Evolutionary conservation across 352 stramenopile genomes (phyloP).

Genomic region (Globisporangium radiosum): DNA sequence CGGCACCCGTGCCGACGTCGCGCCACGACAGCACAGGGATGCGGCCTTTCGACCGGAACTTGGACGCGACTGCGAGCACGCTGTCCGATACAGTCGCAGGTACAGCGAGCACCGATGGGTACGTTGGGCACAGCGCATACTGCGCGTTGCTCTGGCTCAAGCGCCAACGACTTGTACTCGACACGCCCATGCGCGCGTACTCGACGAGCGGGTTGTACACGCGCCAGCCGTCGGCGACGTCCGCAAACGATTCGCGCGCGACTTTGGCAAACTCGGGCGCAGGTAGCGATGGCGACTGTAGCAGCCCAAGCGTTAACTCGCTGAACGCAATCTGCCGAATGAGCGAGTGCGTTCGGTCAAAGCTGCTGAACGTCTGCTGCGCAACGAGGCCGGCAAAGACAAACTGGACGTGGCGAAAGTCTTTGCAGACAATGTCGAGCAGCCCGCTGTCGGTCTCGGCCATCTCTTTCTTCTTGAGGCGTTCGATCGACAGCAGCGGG

Average conservation of each 20-base stretch:
- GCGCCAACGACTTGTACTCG: constrained; percentile 49
- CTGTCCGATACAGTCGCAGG: constrained; percentile 56
- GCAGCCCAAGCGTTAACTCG: constrained; percentile 26
- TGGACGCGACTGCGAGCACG: constrained; percentile 55
- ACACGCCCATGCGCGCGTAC: constrained; percentile 63
- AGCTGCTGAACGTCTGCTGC: constrained; percentile 73
- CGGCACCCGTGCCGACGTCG: constrained; percentile 55
- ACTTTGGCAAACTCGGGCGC: constrained; percentile 61
- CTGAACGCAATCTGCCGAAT: constrained; percentile 57
- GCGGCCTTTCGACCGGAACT: constrained; percentile 78
- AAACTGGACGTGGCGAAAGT: constrained; percentile 76
- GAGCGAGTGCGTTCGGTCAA: constrained; percentile 56
- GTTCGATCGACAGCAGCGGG: constrained; percentile 60
- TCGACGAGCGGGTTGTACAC: constrained; percentile 67
- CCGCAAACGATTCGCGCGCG: constrained; percentile 46
- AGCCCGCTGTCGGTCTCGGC: constrained; percentile 66
- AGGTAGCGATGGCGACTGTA: too few species aligned
- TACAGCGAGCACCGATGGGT: constrained; percentile 71
- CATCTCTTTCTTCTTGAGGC: constrained; percentile 69
- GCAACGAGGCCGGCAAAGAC: constrained; percentile 65
- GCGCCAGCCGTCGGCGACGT: constrained; percentile 48
- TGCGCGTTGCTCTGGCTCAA: constrained; percentile 60
- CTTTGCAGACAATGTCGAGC: constrained; percentile 71
- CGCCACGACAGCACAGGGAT: constrained; percentile 84
- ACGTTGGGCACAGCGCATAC: constrained; percentile 72